Evolutionary conservation across 106 monocot genomes (phyloP), one percentile per base, ranked within the genome.

Genomic region (Apostasia ramifera): DNA sequence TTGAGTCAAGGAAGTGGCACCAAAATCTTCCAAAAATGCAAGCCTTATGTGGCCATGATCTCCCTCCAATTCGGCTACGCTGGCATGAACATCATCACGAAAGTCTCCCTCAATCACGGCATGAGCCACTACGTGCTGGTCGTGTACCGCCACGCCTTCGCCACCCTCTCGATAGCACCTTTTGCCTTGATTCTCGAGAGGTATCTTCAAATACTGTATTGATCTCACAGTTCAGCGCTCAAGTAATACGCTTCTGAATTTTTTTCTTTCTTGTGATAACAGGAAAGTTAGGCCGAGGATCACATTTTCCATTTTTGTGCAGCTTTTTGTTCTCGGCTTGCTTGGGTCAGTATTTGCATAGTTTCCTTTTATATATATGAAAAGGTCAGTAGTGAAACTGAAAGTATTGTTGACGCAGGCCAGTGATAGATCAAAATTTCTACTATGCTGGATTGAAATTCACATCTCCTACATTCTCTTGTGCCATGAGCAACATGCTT

Each of bases 121-220:
- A 81, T 88, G 88, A 88, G 88, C 76, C 84, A 84, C 58, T 88
- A 88, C 52, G 84, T 79, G 1, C 84, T 88, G 46, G 88, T 88
- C 3, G 84, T 81, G 49, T 88, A 88, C 49, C 84, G 88, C 57
- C 88, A 88, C 67, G 88, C 88, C 40, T 84, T 88, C 57, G 88
- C 88, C 13, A 76, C 84, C 64, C 42, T 88, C 7, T 81, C 81
- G 14, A 88, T 88, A 54, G 88, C 88, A 49, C 88, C 88, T 5
- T 88, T 84, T 48, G 88, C 88, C 12, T 70, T 88, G 57, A 44
- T 88, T 2, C 81, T 88, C 0, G 88, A 88, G 54, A 84, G 88
- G 87, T 87, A 69, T 7, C 13, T 55, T 11, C n/a, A 0, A 5
- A 46, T 7, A 15, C 14, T 50, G 13, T 7, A 47, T 66, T 50